Percentiles rank a stretch among this genome's conserved stretches.
Evolutionary conservation across 495 filamentous ascomycete species (phyloP).

Genomic region (Apiosordaria backusii): DNA sequence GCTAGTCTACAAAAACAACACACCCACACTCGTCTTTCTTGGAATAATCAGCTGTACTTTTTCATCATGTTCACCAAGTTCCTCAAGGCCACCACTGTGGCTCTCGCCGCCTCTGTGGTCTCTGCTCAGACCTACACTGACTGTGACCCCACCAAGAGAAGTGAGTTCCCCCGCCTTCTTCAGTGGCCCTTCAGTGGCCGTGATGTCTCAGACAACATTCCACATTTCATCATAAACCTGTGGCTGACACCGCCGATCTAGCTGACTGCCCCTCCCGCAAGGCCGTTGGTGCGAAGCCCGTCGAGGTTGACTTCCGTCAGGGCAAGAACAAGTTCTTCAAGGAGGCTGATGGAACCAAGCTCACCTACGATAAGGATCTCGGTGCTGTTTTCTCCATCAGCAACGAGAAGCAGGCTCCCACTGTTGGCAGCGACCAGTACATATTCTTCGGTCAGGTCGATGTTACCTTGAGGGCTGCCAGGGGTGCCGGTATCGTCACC

Average conservation of each 20-base stretch:
- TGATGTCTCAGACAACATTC: conserved; percentile 10
- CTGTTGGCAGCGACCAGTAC: conserved; percentile 64
- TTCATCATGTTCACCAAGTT: conserved; percentile 43
- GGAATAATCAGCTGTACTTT: not conserved
- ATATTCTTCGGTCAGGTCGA: conserved; percentile 79
- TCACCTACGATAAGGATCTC: conserved; percentile 60
- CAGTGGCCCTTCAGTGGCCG: not conserved
- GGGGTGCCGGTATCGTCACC: conserved; percentile 71
- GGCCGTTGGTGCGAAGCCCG: conserved; percentile 60
- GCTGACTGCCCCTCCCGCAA: conserved; percentile 65
- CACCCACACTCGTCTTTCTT: not conserved
- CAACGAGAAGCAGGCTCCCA: conserved; percentile 71
- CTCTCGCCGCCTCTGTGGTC: conserved; percentile 45
- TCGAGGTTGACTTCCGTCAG: conserved; percentile 72
- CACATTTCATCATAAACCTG: conserved; percentile 1
- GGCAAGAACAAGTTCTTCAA: conserved; percentile 65
- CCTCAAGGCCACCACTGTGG: conserved; percentile 36
- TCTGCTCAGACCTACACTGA: conserved; percentile 70
- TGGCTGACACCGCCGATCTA: conserved; percentile 6
- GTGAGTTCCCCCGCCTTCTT: conserved; percentile 43
- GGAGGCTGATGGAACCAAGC: conserved; percentile 55
- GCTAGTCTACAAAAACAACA: not conserved
- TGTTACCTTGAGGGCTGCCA: conserved; percentile 61
- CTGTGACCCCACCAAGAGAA: conserved; percentile 68
- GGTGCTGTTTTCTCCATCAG: conserved; percentile 75